These are phyloP conservation scores for Galeopsis tetrahit DNA, from an alignment of 257 asterid genomes.

Conservation along the genomic window DNA sequence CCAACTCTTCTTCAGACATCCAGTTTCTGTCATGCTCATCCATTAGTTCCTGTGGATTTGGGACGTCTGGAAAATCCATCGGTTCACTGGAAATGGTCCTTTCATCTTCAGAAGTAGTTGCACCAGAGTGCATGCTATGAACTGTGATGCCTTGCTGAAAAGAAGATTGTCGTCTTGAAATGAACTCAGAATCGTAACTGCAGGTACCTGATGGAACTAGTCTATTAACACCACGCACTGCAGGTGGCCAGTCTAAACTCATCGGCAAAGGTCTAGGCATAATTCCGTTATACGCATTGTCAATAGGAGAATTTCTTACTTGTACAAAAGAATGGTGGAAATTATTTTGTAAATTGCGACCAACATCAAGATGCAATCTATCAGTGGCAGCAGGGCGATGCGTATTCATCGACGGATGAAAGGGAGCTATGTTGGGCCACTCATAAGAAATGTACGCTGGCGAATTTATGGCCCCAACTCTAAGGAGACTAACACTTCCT, in stretches of 20 bases:
- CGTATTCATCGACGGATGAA: conserved; percentile 57
- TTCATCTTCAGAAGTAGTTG: conserved; percentile 81
- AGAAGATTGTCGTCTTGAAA: conserved; percentile 76
- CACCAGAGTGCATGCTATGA: conserved; percentile 57
- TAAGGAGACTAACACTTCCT: conserved; percentile 54
- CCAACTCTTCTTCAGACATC: conserved; percentile 97
- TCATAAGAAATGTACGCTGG: conserved; percentile 81
- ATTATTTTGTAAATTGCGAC: conserved; percentile 85
- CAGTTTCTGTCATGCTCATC: conserved; percentile 90
- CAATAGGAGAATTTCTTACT: conserved; percentile 73
- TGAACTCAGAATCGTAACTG: conserved; percentile 87
- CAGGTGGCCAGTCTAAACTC: conserved; percentile 95
- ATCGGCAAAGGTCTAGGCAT: conserved; percentile 68
- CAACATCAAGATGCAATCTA: conserved; percentile 97
- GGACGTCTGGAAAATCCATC: conserved; percentile 62
- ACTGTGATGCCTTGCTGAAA: conserved; percentile 65
- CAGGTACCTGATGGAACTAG: conserved; percentile 71
- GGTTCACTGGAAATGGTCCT: conserved; percentile 67
- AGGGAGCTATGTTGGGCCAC: conserved; percentile 85
- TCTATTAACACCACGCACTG: conserved; percentile 72
- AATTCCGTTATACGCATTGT: conserved; percentile 66
- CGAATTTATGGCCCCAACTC: conserved; percentile 65
- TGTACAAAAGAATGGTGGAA: conserved; percentile 82
- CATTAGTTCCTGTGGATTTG: conserved; percentile 64
- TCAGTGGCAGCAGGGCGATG: conserved; percentile 93